Evolutionary conservation across 345 rosid genomes (phyloP).

Genomic region (thale cress (Arabidopsis thaliana)): TAIR10.1 NC_003074.8:18029501-18030000

Average conservation of each 20-base stretch:
- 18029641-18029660: constrained; percentile 39
- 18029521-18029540: constrained; percentile 27
- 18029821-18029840: constrained; percentile 78
- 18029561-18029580: constrained; percentile 10
- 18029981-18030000: constrained; percentile 5
- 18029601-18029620: constrained; percentile 3
- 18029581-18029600: background rate
- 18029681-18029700: constrained; percentile 80
- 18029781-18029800: constrained; percentile 69
- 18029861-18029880: constrained; percentile 48
- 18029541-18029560: constrained; percentile 33
- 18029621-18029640: constrained; percentile 12
- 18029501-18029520: constrained; percentile 41
- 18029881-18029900: background rate
- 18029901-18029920: constrained; percentile 8
- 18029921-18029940: constrained; percentile 9
- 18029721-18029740: constrained; percentile 84
- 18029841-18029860: constrained; percentile 72
- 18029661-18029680: constrained; percentile 99
- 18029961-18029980: constrained; percentile 10
- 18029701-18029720: constrained; percentile 82
- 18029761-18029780: constrained; percentile 83
- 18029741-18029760: constrained; percentile 60
- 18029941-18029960: background rate
- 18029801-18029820: constrained; percentile 80